Conservation (phyloP, 2,329 filamentous ascomycete genomes). For the Aspergillus pseudotamarii region DNA sequence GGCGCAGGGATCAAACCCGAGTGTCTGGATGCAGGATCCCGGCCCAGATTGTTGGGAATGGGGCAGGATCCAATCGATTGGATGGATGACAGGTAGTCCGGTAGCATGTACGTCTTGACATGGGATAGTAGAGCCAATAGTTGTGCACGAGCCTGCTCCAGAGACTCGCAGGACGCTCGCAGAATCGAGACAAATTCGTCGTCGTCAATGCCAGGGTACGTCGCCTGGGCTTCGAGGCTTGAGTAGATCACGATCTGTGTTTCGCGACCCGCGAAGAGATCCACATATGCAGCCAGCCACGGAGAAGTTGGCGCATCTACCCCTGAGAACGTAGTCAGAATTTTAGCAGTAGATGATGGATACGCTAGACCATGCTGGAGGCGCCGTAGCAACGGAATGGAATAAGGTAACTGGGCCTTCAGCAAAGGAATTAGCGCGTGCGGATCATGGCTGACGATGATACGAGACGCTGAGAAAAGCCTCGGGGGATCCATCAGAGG, state of each 20-base stretch:
- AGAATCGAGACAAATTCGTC: slow-evolving; percentile 17
- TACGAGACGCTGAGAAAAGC: slow-evolving; percentile 1
- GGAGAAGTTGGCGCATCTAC: slow-evolving; percentile 20
- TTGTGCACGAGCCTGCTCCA: slow-evolving; percentile 28
- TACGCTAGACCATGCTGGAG: slow-evolving; percentile 41
- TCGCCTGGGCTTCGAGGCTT: slow-evolving; percentile 36
- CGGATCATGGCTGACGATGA: slow-evolving; percentile 21
- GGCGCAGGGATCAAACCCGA: slow-evolving; percentile 28
- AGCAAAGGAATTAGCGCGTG: slow-evolving; percentile 32
- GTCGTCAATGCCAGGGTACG: slow-evolving; percentile 1
- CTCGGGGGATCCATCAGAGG: slow-evolving; percentile 19
- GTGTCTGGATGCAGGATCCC: slow-evolving; percentile 7
- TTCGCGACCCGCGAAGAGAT: slow-evolving; percentile 41
- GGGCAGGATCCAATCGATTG: neutral
- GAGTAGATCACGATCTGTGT: slow-evolving; percentile 48
- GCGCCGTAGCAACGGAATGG: slow-evolving; percentile 39
- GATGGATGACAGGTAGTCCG: slow-evolving; percentile 1
- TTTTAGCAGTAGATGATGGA: slow-evolving; percentile 34
- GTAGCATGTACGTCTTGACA: slow-evolving; percentile 28
- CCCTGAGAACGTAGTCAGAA: slow-evolving; percentile 37
- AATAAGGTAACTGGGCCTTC: slow-evolving; percentile 39
- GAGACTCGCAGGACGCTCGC: slow-evolving; percentile 8
- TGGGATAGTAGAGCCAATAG: slow-evolving; percentile 31
- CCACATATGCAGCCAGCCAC: slow-evolving; percentile 46
- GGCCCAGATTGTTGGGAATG: neutral